phyloP scores from a whole-genome alignment of 345 rosid genomes.

The Psidium friedrichsthalianum region DNA sequence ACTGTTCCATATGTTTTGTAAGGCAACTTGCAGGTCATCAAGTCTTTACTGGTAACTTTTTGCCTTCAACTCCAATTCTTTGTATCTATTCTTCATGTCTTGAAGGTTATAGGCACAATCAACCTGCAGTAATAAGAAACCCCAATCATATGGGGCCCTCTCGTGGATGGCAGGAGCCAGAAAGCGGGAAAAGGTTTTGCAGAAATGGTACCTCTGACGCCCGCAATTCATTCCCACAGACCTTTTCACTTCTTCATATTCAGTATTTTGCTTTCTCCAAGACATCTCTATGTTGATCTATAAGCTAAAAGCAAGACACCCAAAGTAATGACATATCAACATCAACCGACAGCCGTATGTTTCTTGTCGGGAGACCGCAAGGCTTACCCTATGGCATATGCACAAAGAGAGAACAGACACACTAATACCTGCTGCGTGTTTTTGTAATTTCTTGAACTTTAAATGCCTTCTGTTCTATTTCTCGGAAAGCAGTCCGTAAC shows the following conservation, averaged over 20 bases:
- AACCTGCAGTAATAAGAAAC: constrained; percentile 36
- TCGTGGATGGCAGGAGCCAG: background rate
- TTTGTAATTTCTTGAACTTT: constrained; percentile 73
- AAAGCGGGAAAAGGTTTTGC: background rate
- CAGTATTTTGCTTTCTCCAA: constrained; percentile 50
- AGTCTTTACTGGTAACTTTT: constrained; percentile 75
- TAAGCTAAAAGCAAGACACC: constrained; percentile 30
- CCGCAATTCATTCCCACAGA: constrained; percentile 68
- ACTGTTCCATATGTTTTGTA: constrained; percentile 80
- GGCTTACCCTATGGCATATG: background rate
- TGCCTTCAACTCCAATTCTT: constrained; percentile 71
- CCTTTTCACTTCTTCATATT: constrained; percentile 61
- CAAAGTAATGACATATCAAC: background rate
- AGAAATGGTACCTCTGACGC: constrained; percentile 64
- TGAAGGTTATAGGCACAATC: constrained; percentile 71
- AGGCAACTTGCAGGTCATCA: constrained; percentile 66
- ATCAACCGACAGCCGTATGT: background rate
- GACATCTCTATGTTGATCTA: constrained; percentile 71
- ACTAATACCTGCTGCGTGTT: constrained; percentile 57
- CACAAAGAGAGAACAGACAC: background rate
- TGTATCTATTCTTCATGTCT: constrained; percentile 65
- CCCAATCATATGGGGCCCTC: background rate
- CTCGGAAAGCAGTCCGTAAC: constrained; percentile 45
- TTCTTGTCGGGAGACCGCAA: background rate
- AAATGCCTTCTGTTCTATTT: constrained; percentile 73